Percentiles rank a stretch among this genome's conserved stretches.
Conservation (phyloP, 345 rosid species). For the Camelina neglecta region DNA sequence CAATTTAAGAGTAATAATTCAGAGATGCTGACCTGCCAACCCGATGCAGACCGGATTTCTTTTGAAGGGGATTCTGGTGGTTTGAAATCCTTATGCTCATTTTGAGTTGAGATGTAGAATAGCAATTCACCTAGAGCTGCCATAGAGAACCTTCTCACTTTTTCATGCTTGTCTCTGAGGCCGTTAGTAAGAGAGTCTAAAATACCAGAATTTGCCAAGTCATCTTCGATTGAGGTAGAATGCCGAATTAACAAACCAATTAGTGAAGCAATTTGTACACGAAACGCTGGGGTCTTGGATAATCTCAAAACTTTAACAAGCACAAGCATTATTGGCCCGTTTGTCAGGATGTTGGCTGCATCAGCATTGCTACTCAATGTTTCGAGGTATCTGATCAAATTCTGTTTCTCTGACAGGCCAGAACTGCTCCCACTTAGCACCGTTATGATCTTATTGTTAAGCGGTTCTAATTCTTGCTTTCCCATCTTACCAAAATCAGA, state of each 20-base stretch:
- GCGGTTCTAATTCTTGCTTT: conserved; percentile 74
- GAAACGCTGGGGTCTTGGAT: conserved; percentile 84
- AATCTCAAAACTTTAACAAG: conserved; percentile 91
- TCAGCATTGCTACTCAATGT: conserved; percentile 84
- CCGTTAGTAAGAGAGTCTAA: conserved; percentile 86
- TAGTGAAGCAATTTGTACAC: conserved; percentile 88
- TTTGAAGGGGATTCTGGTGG: conserved; percentile 86
- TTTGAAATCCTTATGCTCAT: conserved; percentile 70
- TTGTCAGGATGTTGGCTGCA: conserved; percentile 87
- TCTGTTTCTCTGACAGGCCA: conserved; percentile 86
- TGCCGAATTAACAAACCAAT: conserved; percentile 95
- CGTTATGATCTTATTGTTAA: conserved; percentile 61
- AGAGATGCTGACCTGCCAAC: conserved; percentile 86
- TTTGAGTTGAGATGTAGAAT: conserved; percentile 94
- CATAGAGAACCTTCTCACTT: conserved; percentile 93
- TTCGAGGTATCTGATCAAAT: conserved; percentile 86
- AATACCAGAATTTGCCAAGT: conserved; percentile 90
- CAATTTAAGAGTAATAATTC: conserved; percentile 9
- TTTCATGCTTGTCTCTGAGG: conserved; percentile 92
- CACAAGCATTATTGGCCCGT: conserved; percentile 90
- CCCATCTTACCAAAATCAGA: conserved; percentile 78
- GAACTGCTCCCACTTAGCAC: conserved; percentile 67
- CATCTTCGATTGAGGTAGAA: conserved; percentile 84
- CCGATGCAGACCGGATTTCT: conserved; percentile 63
- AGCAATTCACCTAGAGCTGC: conserved; percentile 97